Conservation (phyloP, 2,329 filamentous ascomycete species). For the Pseudogymnoascus sp. region DNA sequence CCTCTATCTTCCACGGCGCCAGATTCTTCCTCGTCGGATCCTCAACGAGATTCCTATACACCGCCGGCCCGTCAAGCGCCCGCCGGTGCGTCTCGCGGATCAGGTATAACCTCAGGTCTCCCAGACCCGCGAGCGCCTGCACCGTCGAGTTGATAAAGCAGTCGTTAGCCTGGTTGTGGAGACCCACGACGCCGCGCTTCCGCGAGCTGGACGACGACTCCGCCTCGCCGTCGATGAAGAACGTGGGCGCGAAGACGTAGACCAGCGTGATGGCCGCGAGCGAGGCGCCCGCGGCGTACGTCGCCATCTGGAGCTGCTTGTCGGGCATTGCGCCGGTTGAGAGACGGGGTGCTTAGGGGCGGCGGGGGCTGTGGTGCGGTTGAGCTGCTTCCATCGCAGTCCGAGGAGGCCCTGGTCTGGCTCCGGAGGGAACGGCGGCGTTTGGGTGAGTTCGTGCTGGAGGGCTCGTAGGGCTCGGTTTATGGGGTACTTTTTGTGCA, state of each 20-base stretch:
- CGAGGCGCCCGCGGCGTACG: constrained; percentile 91
- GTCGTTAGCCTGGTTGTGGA: constrained; percentile 87
- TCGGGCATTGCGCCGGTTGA: constrained; percentile 56
- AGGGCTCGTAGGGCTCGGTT: constrained; percentile 1
- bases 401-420: not conserved
- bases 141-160: constrained; percentile 96
- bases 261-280: constrained; percentile 90
- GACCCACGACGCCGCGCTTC: constrained; percentile 81
- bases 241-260: constrained; percentile 97
- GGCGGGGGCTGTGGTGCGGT: not conserved
- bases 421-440: not conserved
- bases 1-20: constrained; percentile 54
- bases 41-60: constrained; percentile 59
- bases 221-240: constrained; percentile 80
- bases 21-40: constrained; percentile 39
- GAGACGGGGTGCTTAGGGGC: not conserved
- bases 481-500: not conserved
- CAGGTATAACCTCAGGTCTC: constrained; percentile 81
- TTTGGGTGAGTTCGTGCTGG: not conserved
- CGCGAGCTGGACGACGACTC: constrained; percentile 44
- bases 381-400: not conserved
- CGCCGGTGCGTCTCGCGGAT: constrained; percentile 86
- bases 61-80: constrained; percentile 64
- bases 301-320: constrained; percentile 73
- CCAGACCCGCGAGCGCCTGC: constrained; percentile 83